A percentile compares a stretch with the other conserved stretches of the same genome.
Evolutionary conservation across 805 yeast species (phyloP).

Genomic region (Huiozyma naganishii): DNA sequence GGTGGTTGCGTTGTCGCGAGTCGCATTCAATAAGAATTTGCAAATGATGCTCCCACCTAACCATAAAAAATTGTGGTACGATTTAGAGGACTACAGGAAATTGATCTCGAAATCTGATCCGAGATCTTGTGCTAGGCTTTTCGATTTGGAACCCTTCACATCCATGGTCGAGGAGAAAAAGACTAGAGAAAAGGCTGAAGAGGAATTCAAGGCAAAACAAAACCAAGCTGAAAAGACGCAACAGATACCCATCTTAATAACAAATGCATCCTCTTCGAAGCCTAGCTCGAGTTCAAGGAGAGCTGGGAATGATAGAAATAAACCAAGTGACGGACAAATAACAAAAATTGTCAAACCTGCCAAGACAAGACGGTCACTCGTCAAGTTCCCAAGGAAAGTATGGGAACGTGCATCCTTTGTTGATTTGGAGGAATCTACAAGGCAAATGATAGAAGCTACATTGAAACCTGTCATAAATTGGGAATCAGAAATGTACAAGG

Average conservation of each 20-base stretch:
- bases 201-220: slow-evolving; percentile 35
- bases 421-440: slow-evolving; percentile 52
- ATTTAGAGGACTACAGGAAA: slow-evolving; percentile 50
- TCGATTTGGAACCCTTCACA: slow-evolving; percentile 67
- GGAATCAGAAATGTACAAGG: slow-evolving; percentile 21
- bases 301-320: not conserved
- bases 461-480: slow-evolving; percentile 49
- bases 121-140: slow-evolving; percentile 39
- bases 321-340: not conserved
- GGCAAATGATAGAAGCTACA: slow-evolving; percentile 52
- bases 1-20: slow-evolving; percentile 71
- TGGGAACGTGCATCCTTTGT: slow-evolving; percentile 67
- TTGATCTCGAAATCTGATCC: slow-evolving; percentile 35
- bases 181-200: slow-evolving; percentile 31
- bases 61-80: slow-evolving; percentile 70
- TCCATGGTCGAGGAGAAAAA: slow-evolving; percentile 51
- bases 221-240: slow-evolving; percentile 42
- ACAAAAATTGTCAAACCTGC: not conserved
- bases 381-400: slow-evolving; percentile 37
- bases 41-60: slow-evolving; percentile 80
- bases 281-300: not conserved
- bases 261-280: slow-evolving; percentile 9
- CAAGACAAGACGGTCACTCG: slow-evolving; percentile 5
- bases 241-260: slow-evolving; percentile 37
- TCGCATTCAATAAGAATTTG: slow-evolving; percentile 71